Evolutionary conservation across 2,329 filamentous ascomycete species (phyloP), one percentile per base, ranked within the genome.

Genomic region (Arachnomyces sp.): DNA sequence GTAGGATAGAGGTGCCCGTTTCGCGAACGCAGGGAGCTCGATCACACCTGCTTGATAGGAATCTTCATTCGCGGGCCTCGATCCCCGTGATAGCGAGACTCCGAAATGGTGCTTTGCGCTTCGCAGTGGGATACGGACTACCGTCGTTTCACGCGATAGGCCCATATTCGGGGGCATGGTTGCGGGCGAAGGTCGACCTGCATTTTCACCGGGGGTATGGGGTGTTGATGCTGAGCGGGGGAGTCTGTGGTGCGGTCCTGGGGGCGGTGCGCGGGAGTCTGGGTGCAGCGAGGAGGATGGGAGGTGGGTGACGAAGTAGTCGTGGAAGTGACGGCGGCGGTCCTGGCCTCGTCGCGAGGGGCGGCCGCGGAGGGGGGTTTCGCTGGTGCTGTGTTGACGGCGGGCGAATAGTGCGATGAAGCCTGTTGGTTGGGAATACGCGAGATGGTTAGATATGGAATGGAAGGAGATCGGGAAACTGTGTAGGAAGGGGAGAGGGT

Each of bases 51-150:
- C 92, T 64, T 96, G 90, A 58, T 89, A 87, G 8, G 87, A 77
- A 58, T 98, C 92, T 64, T 98, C 92, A 60, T 96, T 96, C 61
- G 92, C 87, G 0, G 81, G 79, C 8, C 92, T 78, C 40, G 82
- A 86, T 15, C 92, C 92, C 36, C 92, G 77, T 25, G 82, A 83
- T 31, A 83, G 76, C 9, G 77, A 77, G 16, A 79, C 84, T 17
- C 92, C 92, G 55, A 93, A 95, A 65, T 98, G 92, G 58, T 98
- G 92, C 59, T 96, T 96, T 20, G 92, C 92, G 52, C 84, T 89
- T 53, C 82, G 84, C 46, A 98, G 70, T 4, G 92, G 92, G 56
- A 98, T 98, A 28, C 92, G 84, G 35, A 96, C 92, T 4, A 96
- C 86, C 0, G 92, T 95, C 49, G 92, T 79, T 53, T 95, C 88